Conservation (phyloP, 106 monocot species). For the Apostasia shenzhenica region DNA sequence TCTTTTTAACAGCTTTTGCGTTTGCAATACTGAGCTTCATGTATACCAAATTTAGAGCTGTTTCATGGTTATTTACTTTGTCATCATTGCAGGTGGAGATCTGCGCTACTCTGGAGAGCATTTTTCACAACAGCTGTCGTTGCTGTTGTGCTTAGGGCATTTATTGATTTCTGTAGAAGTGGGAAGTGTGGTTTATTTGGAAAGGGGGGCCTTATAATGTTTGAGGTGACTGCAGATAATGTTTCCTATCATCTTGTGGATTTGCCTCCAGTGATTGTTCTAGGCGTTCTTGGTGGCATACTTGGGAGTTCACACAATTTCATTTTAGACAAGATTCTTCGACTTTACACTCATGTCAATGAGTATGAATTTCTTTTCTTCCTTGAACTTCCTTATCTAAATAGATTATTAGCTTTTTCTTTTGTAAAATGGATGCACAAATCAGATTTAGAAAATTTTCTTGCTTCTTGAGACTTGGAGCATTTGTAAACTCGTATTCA, state of each 20-base stretch:
- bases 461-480: not conserved
- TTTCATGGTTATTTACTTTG: too few species aligned
- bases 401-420: not conserved
- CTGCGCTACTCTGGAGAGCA: slow-evolving; percentile 68
- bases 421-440: not conserved
- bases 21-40: not conserved
- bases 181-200: slow-evolving; percentile 81
- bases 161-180: slow-evolving; percentile 68
- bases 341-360: slow-evolving; percentile 58
- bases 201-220: slow-evolving; percentile 86
- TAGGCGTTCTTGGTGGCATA: slow-evolving; percentile 71
- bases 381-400: not conserved
- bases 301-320: slow-evolving; percentile 80
- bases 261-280: slow-evolving; percentile 56
- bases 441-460: not conserved
- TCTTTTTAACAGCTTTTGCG: not conserved
- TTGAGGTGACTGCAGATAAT: slow-evolving; percentile 52
- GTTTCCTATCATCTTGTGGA: slow-evolving; percentile 50
- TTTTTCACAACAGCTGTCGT: slow-evolving; percentile 86
- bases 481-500: too few species aligned
- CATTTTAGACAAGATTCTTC: slow-evolving; percentile 48
- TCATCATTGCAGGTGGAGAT: slow-evolving; percentile 60
- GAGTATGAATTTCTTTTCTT: slow-evolving; percentile 30
- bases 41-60: not conserved
- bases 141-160: slow-evolving; percentile 57